Conservation (phyloP, 2,329 filamentous ascomycete genomes). For the Hypoxylon sp. region DNA sequence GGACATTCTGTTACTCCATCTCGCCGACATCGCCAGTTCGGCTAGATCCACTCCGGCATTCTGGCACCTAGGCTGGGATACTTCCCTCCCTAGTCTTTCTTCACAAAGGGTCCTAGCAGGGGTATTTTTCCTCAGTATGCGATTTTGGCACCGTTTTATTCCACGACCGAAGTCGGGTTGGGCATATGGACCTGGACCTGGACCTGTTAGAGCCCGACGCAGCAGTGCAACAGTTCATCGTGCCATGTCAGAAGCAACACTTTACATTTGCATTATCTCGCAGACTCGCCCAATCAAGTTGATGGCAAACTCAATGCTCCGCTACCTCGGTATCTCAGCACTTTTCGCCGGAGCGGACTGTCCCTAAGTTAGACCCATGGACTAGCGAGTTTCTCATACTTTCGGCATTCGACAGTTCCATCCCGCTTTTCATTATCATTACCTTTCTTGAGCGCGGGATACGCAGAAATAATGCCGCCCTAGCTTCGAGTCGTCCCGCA, state of each 20-base stretch:
- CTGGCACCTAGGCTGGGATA: conserved; percentile 23
- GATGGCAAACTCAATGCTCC: conserved; percentile 1
- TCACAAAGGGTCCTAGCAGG: conserved; percentile 13
- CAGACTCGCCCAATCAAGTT: conserved; percentile 12
- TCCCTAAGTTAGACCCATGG: conserved; percentile 16
- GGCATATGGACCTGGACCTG: too few species aligned
- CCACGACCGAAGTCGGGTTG: conserved; percentile 17
- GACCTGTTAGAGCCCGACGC: neutral
- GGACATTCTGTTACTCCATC: conserved; percentile 23
- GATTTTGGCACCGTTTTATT: conserved; percentile 8
- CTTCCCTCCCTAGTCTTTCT: conserved; percentile 4
- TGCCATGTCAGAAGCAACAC: neutral
- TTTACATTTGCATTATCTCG: conserved; percentile 27
- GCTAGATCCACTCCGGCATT: conserved; percentile 24
- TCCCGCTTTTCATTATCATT: conserved; percentile 5
- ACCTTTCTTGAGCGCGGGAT: conserved; percentile 4
- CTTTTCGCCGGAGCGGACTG: conserved; percentile 2
- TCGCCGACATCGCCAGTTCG: conserved; percentile 32
- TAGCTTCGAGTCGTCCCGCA: conserved; percentile 1
- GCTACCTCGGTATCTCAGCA: neutral
- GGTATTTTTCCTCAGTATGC: conserved; percentile 11
- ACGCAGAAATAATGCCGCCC: neutral
- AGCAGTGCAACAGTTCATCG: neutral
- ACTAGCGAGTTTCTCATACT: conserved; percentile 8
- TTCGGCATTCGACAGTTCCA: conserved; percentile 17